A percentile compares a stretch with the other conserved stretches of the same genome.
These are phyloP conservation scores for Xylariaceae sp. DNA, from an alignment of 2,329 filamentous ascomycete genomes.

Conservation along the genomic window DNA sequence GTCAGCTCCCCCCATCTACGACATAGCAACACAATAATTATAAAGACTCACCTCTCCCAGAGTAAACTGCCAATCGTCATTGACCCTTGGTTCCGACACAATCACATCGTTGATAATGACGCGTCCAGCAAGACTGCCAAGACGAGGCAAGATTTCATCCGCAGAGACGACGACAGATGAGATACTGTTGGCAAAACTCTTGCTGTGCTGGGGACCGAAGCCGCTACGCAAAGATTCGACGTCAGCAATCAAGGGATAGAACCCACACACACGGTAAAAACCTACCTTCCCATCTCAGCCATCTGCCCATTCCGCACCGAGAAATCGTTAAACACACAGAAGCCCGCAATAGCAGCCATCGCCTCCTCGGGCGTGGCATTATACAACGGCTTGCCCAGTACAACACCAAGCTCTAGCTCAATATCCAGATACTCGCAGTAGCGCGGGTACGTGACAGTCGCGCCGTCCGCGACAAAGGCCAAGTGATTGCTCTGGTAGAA, in stretches of 20 bases:
- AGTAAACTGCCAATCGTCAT: constrained; percentile 22
- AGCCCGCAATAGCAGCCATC: constrained; percentile 24
- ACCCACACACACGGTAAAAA: too few relatives aligned
- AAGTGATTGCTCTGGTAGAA: constrained; percentile 30
- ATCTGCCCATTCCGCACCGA: constrained; percentile 26
- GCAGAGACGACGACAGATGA: constrained; percentile 25
- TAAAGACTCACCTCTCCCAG: constrained; percentile 21
- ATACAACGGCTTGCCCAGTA: constrained; percentile 23
- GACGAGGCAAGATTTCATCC: constrained; percentile 21
- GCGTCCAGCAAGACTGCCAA: constrained; percentile 21
- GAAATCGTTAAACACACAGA: constrained; percentile 30
- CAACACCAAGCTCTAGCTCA: constrained; percentile 27
- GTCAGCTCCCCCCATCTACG: neutral
- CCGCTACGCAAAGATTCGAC: constrained; percentile 12
- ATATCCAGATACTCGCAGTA: constrained; percentile 27
- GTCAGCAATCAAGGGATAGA: neutral
- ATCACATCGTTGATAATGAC: constrained; percentile 23
- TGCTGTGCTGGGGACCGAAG: constrained; percentile 28
- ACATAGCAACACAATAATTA: neutral
- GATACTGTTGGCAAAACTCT: constrained; percentile 28
- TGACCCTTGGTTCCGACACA: constrained; percentile 20
- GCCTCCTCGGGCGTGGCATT: constrained; percentile 27
- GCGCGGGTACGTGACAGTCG: constrained; percentile 19
- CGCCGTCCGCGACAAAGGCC: constrained; percentile 26
- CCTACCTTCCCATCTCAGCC: constrained; percentile 26